Conservation (phyloP, 306 rosid species). For the Luffa aegyptiaca region DNA sequence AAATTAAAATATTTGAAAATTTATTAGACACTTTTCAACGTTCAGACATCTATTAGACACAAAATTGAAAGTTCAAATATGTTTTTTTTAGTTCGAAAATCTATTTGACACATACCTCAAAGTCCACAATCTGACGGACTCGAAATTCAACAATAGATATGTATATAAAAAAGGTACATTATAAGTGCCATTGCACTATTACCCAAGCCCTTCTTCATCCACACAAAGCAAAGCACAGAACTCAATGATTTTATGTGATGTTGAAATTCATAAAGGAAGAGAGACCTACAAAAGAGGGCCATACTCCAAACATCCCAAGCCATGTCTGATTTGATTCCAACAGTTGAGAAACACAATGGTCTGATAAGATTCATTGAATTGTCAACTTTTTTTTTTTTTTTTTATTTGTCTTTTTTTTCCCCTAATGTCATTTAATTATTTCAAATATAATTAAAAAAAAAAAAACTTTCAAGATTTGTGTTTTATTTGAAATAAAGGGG, state of each 20-base stretch:
- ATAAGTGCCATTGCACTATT: neutral
- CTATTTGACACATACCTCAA: too few relatives aligned
- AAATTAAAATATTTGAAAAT: too few relatives aligned
- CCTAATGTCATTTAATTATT: neutral
- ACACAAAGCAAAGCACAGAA: neutral
- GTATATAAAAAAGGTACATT: too few relatives aligned
- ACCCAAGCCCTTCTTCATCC: neutral
- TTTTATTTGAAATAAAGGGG: neutral
- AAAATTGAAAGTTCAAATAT: too few relatives aligned
- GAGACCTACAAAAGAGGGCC: neutral
- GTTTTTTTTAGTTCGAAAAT: too few relatives aligned
- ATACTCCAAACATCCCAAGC: neutral
- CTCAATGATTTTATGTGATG: neutral
- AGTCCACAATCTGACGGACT: too few relatives aligned
- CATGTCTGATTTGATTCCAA: neutral
- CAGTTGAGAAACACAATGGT: neutral
- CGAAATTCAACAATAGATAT: too few relatives aligned
- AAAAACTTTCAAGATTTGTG: neutral
- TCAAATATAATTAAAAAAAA: neutral
- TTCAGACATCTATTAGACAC: too few relatives aligned
- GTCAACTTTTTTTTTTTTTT: neutral
- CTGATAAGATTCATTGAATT: neutral
- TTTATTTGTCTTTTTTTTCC: accelerated
- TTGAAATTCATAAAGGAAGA: neutral
- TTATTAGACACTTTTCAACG: too few relatives aligned